phyloP scores from a whole-genome alignment of 2,329 filamentous ascomycete species.

The Drechslerella coelobrocha region DNA sequence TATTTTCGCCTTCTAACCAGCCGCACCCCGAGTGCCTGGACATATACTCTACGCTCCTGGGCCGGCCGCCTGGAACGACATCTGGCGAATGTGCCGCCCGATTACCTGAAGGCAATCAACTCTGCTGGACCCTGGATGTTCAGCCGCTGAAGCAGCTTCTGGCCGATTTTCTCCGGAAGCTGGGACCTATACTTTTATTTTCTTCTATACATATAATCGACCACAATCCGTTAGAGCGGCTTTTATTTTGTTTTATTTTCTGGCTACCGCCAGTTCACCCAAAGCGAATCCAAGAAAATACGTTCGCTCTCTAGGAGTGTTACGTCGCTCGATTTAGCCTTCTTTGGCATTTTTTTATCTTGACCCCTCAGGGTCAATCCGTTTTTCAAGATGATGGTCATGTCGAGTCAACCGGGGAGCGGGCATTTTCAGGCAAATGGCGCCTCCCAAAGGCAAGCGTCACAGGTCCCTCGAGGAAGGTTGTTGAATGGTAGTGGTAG shows the following conservation, averaged over 20 bases:
- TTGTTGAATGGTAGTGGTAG: slow-evolving; percentile 65
- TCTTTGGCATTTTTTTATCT: background rate
- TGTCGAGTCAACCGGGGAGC: slow-evolving; percentile 48
- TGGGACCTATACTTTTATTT: background rate
- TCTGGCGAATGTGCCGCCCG: slow-evolving; percentile 43
- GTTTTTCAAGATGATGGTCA: slow-evolving; percentile 47
- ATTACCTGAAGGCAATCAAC: slow-evolving; percentile 44
- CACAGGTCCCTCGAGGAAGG: slow-evolving; percentile 39
- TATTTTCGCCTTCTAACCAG: slow-evolving; percentile 27
- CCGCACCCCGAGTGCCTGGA: slow-evolving; percentile 13
- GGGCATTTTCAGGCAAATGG: slow-evolving; percentile 45
- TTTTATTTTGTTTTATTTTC: slow-evolving; percentile 8
- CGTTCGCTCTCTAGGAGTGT: background rate
- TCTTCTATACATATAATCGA: slow-evolving; percentile 1
- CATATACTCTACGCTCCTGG: background rate
- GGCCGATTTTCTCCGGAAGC: slow-evolving; percentile 5
- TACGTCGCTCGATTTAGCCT: slow-evolving; percentile 4
- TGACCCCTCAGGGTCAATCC: slow-evolving; percentile 29
- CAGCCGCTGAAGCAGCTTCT: slow-evolving; percentile 24
- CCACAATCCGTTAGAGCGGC: slow-evolving; percentile 1
- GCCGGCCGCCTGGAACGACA: slow-evolving; percentile 27
- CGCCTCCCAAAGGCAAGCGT: slow-evolving; percentile 33
- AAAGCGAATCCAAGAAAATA: slow-evolving; percentile 3
- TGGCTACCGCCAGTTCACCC: background rate
- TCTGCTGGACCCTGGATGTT: slow-evolving; percentile 4